Conservation (phyloP, 2,329 filamentous ascomycete species). For the Albophoma yamanashiensis region DNA sequence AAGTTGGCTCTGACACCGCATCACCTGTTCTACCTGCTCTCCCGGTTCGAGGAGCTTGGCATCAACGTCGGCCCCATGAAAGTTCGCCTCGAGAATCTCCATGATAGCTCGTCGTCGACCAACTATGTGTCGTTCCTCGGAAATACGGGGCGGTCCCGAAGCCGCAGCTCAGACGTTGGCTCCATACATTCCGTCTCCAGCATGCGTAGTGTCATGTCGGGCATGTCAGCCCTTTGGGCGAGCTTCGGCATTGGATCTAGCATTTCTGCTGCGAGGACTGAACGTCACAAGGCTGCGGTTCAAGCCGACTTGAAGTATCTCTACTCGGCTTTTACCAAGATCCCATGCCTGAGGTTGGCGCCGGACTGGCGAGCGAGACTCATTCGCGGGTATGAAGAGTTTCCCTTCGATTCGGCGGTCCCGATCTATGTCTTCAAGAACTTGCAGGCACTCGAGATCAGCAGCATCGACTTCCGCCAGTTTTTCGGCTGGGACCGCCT, state of each 20-base stretch:
- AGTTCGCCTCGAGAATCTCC: constrained; percentile 86
- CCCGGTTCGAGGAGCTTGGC: constrained; percentile 84
- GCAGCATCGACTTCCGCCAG: constrained; percentile 90
- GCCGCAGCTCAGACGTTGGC: constrained; percentile 69
- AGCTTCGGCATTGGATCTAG: constrained; percentile 74
- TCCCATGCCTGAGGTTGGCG: constrained; percentile 78
- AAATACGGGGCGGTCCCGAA: constrained; percentile 65
- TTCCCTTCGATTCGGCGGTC: constrained; percentile 94
- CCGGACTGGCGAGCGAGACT: constrained; percentile 88
- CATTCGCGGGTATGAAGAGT: constrained; percentile 92
- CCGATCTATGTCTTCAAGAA: constrained; percentile 98
- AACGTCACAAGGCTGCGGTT: constrained; percentile 78
- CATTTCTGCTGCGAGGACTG: constrained; percentile 70
- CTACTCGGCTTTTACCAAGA: constrained; percentile 97
- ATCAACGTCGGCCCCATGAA: constrained; percentile 95
- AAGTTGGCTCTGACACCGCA: constrained; percentile 91
- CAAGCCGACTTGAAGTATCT: constrained; percentile 88
- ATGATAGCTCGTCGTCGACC: constrained; percentile 73
- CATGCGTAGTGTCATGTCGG: constrained; percentile 93
- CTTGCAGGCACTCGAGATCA: constrained; percentile 83
- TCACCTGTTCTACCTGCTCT: constrained; percentile 92
- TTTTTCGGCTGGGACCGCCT: constrained; percentile 96
- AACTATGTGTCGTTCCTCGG: constrained; percentile 95
- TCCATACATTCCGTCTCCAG: constrained; percentile 95
- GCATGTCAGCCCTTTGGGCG: constrained; percentile 89